Base-by-base conservation (phyloP, 805 yeast species). In the Jamesozyma piceae region DNA sequence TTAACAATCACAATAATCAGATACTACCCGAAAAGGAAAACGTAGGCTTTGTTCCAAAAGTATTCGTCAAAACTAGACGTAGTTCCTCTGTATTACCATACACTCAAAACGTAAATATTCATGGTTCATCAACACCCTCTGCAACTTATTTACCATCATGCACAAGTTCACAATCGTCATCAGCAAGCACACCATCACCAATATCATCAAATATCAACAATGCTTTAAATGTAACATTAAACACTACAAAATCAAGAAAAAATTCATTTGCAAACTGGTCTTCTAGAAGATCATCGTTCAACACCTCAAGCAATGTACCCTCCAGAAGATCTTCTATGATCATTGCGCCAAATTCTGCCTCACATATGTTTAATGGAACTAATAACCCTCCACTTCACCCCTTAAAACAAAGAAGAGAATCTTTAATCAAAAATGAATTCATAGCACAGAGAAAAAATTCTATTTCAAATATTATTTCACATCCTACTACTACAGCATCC, bases 41-140 rank as follows among this genome's bases (percentile, higher is more conserved):
- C 39, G 31, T 55, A 8, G 65, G 65, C 15, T 60, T 60, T 27
- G 51, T 62, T 19, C 67, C 67, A 35, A 62, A 62, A 43, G 61
- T 63, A 15, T 49, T 61, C 22, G 64, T 63, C 3, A 56, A 57
- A 41, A 54, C 64, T 15, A 60, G 67, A 46, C 53, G 64, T 44
- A 50, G 54, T 33, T 60, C 64, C 3, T 50, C 50, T 22, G 55
- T 53, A 5, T 26, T 20, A 22, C 35, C 41, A 20, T 29, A 29
- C 17, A 13, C 35, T 6, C 5, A 32, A 5, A n/a, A 32, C 11
- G 8, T 6, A 9, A n/a, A 15, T 6, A 15, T 9, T 24, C 5
- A 13, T 2, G 8, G 13, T 11, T 14, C 11, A 9, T 21, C 27
- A 10, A 24, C 39, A 13, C 43, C 35, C 10, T 24, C 24, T 2